Conservation (phyloP, 2,329 filamentous ascomycete species). For the Aspergillus brasiliensis region DNA sequence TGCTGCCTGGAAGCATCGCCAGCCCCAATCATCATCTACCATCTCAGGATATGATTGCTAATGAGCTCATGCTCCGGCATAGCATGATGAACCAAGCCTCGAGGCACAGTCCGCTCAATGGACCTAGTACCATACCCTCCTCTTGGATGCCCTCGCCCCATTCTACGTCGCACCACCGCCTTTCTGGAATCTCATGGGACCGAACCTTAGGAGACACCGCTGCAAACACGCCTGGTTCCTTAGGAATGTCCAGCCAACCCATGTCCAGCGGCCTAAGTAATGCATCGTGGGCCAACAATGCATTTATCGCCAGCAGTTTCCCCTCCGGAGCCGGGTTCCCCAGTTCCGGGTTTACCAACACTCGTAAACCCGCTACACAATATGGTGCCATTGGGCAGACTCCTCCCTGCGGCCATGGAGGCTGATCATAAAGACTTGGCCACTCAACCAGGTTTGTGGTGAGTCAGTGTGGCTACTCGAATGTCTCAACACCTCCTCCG, state of each 20-base stretch:
- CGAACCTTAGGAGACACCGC: slow-evolving; percentile 18
- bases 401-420: slow-evolving; percentile 52
- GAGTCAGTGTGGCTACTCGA: neutral
- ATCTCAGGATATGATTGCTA: slow-evolving; percentile 28
- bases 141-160: slow-evolving; percentile 28
- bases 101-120: slow-evolving; percentile 24
- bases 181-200: slow-evolving; percentile 29
- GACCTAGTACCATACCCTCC: slow-evolving; percentile 25
- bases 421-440: slow-evolving; percentile 35
- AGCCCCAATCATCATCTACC: slow-evolving; percentile 23
- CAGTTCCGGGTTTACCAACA: slow-evolving; percentile 25
- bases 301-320: slow-evolving; percentile 38
- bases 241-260: slow-evolving; percentile 28
- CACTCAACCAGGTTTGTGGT: neutral
- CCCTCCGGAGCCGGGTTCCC: slow-evolving; percentile 28
- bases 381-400: slow-evolving; percentile 49
- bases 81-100: slow-evolving; percentile 30
- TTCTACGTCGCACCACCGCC: slow-evolving; percentile 18
- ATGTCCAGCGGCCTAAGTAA: slow-evolving; percentile 31
- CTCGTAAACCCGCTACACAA: slow-evolving; percentile 33
- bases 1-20: slow-evolving; percentile 18
- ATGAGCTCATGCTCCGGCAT: slow-evolving; percentile 32
- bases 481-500: neutral
- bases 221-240: slow-evolving; percentile 21
- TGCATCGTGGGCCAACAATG: slow-evolving; percentile 39